Evolutionary conservation across 2,329 filamentous ascomycete species (phyloP).

Genomic region (Dactylellina haptotyla): DNA sequence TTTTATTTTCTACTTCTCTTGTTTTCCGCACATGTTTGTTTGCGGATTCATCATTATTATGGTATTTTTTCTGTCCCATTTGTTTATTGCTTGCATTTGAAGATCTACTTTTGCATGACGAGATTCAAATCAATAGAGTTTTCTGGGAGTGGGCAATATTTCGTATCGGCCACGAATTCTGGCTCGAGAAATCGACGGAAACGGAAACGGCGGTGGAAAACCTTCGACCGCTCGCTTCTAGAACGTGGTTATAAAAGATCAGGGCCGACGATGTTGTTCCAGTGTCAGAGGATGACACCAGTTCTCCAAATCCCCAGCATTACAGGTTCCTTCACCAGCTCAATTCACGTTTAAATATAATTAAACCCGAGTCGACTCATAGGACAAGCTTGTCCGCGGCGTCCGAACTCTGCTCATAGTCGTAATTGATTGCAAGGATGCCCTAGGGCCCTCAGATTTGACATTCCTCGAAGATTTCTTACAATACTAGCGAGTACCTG

Average conservation of each 20-base stretch:
- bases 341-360: no score
- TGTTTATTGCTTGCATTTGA: neutral
- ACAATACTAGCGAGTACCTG: no score
- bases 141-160: neutral
- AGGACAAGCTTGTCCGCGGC: no score
- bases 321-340: no score
- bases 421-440: no score
- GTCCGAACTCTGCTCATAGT: no score
- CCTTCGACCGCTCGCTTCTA: constrained; percentile 6
- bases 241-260: constrained; percentile 18
- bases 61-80: neutral
- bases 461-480: no score
- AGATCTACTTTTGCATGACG: constrained; percentile 1
- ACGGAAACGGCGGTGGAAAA: constrained; percentile 10
- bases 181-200: constrained; percentile 24
- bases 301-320: no score
- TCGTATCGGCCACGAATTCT: constrained; percentile 22
- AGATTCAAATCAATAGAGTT: constrained; percentile 12
- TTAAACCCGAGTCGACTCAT: no score
- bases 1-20: neutral
- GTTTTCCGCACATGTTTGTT: neutral
- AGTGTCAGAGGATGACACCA: no score
- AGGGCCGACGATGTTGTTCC: neutral
- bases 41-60: neutral
- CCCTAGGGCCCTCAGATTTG: no score